Percentiles rank a stretch among this genome's conserved stretches.
phyloP scores from a whole-genome alignment of 176 grass and related monocot genomes.

The Poa pratensis region DNA sequence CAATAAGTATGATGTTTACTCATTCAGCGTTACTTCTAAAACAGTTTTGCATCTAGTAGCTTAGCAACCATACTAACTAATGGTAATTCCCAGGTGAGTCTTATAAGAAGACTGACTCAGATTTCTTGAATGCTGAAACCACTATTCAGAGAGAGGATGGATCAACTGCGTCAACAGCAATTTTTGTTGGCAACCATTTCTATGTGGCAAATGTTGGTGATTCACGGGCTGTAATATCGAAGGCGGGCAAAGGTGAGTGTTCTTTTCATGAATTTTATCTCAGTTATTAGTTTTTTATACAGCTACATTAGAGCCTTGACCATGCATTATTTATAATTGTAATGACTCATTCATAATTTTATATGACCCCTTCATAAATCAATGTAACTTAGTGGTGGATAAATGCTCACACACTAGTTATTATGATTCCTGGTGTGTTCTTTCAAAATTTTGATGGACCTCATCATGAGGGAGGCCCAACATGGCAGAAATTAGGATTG shows the following conservation, averaged over 20 bases:
- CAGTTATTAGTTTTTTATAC: constrained; percentile 16
- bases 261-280: background rate
- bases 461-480: constrained; percentile 1
- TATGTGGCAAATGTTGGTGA: constrained; percentile 96
- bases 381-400: background rate
- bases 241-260: constrained; percentile 76
- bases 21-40: constrained; percentile 32
- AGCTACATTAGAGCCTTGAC: background rate
- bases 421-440: constrained; percentile 4
- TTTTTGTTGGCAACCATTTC: constrained; percentile 74
- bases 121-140: constrained; percentile 77
- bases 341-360: constrained; percentile 28
- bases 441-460: background rate
- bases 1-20: constrained; percentile 69
- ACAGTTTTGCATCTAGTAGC: constrained; percentile 21
- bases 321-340: constrained; percentile 19
- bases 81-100: constrained; percentile 68
- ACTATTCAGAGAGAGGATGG: constrained; percentile 71
- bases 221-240: constrained; percentile 85
- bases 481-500: background rate
- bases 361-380: background rate
- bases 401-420: background rate
- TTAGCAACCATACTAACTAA: constrained; percentile 34
- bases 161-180: constrained; percentile 84
- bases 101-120: constrained; percentile 73